A percentile compares a stretch with the other conserved stretches of the same genome.
Conservation (phyloP, 257 asterid species). For the Paraleonurus japonicus region DNA sequence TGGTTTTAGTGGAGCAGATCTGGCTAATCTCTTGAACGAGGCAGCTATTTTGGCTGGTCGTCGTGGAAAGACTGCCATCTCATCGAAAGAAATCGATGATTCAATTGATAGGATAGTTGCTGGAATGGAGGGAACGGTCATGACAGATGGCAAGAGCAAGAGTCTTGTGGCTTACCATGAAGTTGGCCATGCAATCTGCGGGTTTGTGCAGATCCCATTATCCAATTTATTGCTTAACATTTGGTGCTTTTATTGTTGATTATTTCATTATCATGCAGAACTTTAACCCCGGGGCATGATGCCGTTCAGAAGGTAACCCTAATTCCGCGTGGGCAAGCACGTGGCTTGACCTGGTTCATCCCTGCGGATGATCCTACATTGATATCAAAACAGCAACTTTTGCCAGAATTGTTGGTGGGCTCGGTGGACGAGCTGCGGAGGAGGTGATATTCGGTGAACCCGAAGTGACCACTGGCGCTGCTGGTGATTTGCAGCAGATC, state of each 20-base stretch:
- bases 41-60: slow-evolving; percentile 94
- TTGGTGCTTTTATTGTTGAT: neutral
- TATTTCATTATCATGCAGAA: slow-evolving; percentile 43
- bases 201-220: slow-evolving; percentile 41
- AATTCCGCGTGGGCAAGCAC: slow-evolving; percentile 94
- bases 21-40: slow-evolving; percentile 91
- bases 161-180: slow-evolving; percentile 95
- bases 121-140: slow-evolving; percentile 95
- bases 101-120: slow-evolving; percentile 95
- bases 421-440: slow-evolving; percentile 98
- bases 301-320: slow-evolving; percentile 91
- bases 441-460: slow-evolving; percentile 90
- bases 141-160: slow-evolving; percentile 99
- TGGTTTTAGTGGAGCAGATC: slow-evolving; percentile 97
- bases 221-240: neutral
- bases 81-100: slow-evolving; percentile 89
- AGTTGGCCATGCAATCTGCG: slow-evolving; percentile 98
- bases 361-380: slow-evolving; percentile 95
- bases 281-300: slow-evolving; percentile 94
- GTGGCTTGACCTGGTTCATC: slow-evolving; percentile 96
- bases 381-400: slow-evolving; percentile 90
- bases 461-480: slow-evolving; percentile 94
- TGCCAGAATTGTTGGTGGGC: slow-evolving; percentile 96
- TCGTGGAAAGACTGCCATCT: slow-evolving; percentile 71
- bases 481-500: slow-evolving; percentile 90